These are phyloP conservation scores for Didymella exigua DNA, from an alignment of 2,329 filamentous ascomycete species.

Conservation along the genomic window DNA sequence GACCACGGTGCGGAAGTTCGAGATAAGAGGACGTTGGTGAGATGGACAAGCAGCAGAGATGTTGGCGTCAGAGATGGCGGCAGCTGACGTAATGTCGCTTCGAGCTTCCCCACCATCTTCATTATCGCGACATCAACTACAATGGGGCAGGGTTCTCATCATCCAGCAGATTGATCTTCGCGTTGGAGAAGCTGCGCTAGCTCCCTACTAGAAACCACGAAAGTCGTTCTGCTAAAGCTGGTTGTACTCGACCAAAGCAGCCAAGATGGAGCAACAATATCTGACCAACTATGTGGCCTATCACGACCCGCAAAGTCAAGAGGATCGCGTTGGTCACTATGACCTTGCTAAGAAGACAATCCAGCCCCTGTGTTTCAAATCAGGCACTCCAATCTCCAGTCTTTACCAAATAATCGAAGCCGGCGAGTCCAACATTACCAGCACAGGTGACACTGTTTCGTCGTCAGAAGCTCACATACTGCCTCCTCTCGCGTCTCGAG, in stretches of 20 bases:
- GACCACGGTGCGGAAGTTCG: not conserved
- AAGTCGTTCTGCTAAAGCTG: too few relatives aligned
- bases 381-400: constrained; percentile 54
- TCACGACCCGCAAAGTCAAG: constrained; percentile 22
- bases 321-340: constrained; percentile 51
- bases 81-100: constrained; percentile 13
- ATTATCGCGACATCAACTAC: not conserved
- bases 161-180: not conserved
- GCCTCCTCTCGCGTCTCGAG: constrained; percentile 55
- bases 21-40: not conserved
- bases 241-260: not conserved
- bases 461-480: constrained; percentile 51
- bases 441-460: constrained; percentile 42
- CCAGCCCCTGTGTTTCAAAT: constrained; percentile 53
- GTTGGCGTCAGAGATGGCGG: not conserved
- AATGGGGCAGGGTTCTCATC: not conserved
- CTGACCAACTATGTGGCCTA: constrained; percentile 51
- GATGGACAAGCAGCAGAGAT: not conserved
- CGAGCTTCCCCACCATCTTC: constrained; percentile 10
- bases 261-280: not conserved
- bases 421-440: constrained; percentile 49
- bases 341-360: constrained; percentile 48
- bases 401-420: constrained; percentile 61
- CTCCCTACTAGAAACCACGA: too few relatives aligned
- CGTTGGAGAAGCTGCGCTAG: too few relatives aligned